Evolutionary conservation across 805 yeast genomes (phyloP).

Genomic region (Yarrowia divulgata): DNA sequence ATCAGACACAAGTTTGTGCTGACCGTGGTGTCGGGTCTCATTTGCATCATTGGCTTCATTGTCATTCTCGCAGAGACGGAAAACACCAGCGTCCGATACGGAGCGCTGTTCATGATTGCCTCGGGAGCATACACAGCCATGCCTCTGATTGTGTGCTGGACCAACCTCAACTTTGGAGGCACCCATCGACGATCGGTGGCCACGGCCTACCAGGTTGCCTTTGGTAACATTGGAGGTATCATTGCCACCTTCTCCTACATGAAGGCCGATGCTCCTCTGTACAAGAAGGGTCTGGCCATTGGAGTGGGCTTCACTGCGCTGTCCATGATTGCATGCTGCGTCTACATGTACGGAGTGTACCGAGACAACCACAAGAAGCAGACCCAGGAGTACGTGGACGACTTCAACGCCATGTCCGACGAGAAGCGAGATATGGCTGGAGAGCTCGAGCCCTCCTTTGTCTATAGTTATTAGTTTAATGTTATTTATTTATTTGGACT

Average conservation of each 20-base stretch:
- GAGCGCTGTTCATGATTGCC: slow-evolving; percentile 67
- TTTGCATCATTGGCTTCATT: slow-evolving; percentile 64
- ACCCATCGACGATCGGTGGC: slow-evolving; percentile 67
- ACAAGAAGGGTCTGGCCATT: slow-evolving; percentile 61
- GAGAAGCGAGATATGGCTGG: slow-evolving; percentile 36
- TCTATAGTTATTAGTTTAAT: slow-evolving; percentile 34
- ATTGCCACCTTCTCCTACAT: slow-evolving; percentile 66
- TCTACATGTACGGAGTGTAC: slow-evolving; percentile 51
- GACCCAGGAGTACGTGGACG: slow-evolving; percentile 32
- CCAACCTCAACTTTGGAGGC: slow-evolving; percentile 66
- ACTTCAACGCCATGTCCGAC: slow-evolving; percentile 12
- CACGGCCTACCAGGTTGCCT: slow-evolving; percentile 69
- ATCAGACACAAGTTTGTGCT: slow-evolving; percentile 52
- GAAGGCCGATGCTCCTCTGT: slow-evolving; percentile 63
- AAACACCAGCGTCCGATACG: slow-evolving; percentile 60
- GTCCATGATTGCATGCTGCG: slow-evolving; percentile 51
- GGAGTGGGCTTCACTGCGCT: slow-evolving; percentile 58
- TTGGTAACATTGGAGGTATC: slow-evolving; percentile 78
- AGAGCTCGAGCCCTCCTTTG: slow-evolving; percentile 33
- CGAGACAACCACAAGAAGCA: slow-evolving; percentile 47
- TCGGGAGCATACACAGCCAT: slow-evolving; percentile 67
- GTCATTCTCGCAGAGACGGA: slow-evolving; percentile 59
- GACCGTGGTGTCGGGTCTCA: slow-evolving; percentile 44
- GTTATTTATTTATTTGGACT: slow-evolving; percentile 10
- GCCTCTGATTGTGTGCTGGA: slow-evolving; percentile 75